phyloP scores from a whole-genome alignment of 805 yeast genomes.

The Starmera amethionina region DNA sequence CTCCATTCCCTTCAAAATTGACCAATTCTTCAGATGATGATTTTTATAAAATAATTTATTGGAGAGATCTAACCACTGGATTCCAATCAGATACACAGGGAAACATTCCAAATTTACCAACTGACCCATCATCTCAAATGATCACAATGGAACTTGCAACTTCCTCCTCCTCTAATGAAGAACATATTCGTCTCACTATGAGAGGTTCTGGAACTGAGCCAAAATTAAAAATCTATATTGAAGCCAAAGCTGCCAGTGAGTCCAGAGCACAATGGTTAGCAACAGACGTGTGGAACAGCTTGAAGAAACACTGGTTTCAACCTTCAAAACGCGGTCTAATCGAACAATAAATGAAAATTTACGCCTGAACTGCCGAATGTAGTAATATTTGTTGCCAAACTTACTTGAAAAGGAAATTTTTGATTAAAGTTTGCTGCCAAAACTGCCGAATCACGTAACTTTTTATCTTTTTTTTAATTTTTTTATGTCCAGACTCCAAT shows the following conservation, averaged over 20 bases:
- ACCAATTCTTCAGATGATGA: slow-evolving; percentile 26
- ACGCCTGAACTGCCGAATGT: no score
- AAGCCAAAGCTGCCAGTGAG: slow-evolving; percentile 48
- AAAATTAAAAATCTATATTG: slow-evolving; percentile 84
- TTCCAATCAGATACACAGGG: slow-evolving; percentile 61
- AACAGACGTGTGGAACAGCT: slow-evolving; percentile 51
- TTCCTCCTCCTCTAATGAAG: slow-evolving; percentile 12
- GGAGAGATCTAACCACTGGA: slow-evolving; percentile 84
- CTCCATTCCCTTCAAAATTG: slow-evolving; percentile 33
- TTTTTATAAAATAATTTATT: slow-evolving; percentile 39
- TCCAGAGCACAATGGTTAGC: slow-evolving; percentile 43
- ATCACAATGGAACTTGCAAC: slow-evolving; percentile 49
- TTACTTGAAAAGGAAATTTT: no score
- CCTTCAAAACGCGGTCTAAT: slow-evolving; percentile 41
- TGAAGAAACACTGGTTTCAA: slow-evolving; percentile 56
- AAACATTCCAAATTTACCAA: slow-evolving; percentile 55
- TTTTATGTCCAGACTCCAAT: no score
- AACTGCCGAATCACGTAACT: no score
- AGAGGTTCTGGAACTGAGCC: slow-evolving; percentile 98
- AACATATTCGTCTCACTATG: slow-evolving; percentile 61
- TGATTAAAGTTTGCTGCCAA: no score
- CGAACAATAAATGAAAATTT: slow-evolving; percentile 2
- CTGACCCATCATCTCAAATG: slow-evolving; percentile 75
- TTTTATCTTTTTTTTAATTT: no score
- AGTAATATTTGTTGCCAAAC: no score